Conservation (phyloP, 805 yeast species). For the Cyberlindnera nakhonratchasimensis region DNA sequence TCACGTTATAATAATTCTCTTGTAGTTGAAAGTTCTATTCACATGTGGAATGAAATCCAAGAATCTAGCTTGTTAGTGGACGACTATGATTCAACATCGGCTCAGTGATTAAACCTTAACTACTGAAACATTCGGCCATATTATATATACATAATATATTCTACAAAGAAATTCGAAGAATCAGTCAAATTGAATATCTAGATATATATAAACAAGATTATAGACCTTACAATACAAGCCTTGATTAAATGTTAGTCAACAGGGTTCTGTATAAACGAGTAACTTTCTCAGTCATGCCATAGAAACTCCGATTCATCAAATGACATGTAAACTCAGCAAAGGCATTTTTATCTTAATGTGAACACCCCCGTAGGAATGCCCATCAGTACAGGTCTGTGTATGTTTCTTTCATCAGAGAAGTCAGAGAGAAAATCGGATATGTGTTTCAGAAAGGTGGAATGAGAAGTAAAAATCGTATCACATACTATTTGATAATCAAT, state of each 20-base stretch:
- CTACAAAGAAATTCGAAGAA: too few species aligned
- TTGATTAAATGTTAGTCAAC: not conserved
- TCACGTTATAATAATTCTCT: conserved; percentile 17
- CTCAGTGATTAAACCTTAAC: too few species aligned
- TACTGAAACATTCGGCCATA: too few species aligned
- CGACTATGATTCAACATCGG: too few species aligned
- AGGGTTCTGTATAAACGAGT: not conserved
- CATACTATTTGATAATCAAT: conserved; percentile 1
- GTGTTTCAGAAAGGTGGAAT: not conserved
- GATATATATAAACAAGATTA: too few species aligned
- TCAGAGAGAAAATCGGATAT: not conserved
- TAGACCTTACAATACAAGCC: too few species aligned
- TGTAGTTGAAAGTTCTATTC: conserved; percentile 5
- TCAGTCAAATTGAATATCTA: not conserved
- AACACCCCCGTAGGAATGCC: conserved; percentile 20
- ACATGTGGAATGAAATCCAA: too few species aligned
- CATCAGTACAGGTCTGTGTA: conserved; percentile 61
- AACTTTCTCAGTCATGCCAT: too few species aligned
- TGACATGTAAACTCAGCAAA: conserved; percentile 21
- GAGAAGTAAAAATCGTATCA: not conserved
- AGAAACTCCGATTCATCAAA: not conserved
- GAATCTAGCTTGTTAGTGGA: too few species aligned
- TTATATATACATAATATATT: too few species aligned
- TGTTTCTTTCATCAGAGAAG: conserved; percentile 40
- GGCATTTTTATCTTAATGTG: conserved; percentile 37